phyloP scores from a whole-genome alignment of 1,139 yeast genomes.

The Geotrichum reessii region DNA sequence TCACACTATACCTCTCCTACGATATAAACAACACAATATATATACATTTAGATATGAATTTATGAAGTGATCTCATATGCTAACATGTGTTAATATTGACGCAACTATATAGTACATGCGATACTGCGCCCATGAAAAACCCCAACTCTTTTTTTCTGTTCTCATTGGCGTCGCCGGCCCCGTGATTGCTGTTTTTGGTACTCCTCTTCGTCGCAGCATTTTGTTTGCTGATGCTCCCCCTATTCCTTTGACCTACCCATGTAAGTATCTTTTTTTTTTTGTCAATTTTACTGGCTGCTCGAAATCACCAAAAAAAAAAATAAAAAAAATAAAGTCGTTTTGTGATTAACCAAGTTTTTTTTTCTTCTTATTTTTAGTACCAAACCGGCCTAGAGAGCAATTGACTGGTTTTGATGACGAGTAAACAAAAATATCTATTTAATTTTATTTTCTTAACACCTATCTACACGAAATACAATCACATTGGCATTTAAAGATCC shows the following conservation, averaged over 20 bases:
- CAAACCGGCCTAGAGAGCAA: conserved; percentile 32
- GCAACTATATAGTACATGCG: conserved; percentile 55
- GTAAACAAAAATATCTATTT: conserved; percentile 17
- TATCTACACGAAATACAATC: conserved; percentile 1
- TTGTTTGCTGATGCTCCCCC: conserved; percentile 63
- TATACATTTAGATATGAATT: no score
- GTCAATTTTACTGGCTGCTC: no score
- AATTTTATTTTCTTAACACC: conserved; percentile 2
- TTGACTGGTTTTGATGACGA: conserved; percentile 37
- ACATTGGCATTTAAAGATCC: neutral
- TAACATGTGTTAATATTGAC: neutral
- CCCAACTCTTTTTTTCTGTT: conserved; percentile 69
- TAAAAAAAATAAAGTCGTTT: neutral
- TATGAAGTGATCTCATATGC: neutral
- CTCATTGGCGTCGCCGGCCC: conserved; percentile 67
- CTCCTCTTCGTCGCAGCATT: conserved; percentile 68
- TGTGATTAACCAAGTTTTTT: neutral
- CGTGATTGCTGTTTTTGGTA: conserved; percentile 49
- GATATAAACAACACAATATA: no score
- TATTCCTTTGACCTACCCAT: conserved; percentile 65
- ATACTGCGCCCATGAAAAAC: conserved; percentile 72
- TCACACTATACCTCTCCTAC: no score
- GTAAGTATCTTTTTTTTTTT: conserved; percentile 23
- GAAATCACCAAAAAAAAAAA: no score
- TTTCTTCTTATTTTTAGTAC: conserved; percentile 22